Evolutionary conservation across 2,329 filamentous ascomycete species (phyloP), one percentile per base, ranked within the genome.

Genomic region (Colletotrichum tropicicola): DNA sequence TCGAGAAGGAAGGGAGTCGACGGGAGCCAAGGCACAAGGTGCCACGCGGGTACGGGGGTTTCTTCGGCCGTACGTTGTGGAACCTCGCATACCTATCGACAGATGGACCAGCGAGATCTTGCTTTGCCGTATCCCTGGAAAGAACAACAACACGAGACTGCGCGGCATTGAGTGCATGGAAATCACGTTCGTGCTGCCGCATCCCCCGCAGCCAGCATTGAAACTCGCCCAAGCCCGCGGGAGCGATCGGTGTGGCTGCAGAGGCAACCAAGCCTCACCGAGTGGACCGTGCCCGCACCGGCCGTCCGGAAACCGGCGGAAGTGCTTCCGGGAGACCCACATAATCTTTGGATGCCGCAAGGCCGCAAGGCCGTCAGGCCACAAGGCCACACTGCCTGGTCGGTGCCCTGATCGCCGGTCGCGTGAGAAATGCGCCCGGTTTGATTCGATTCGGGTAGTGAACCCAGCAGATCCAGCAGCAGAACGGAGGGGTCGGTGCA

Each of bases 231-330:
- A 41, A 41, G 37, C 37, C 10, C 6, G 13, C 13, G n/a, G 35
- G 35, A 25, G 58, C 32, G 43, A 5, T 21, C 52, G 44, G 44
- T 57, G 55, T 64, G 47, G 17, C 28, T 25, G n/a, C 37, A 32
- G 28, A 27, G 19, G 28, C 28, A 41, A 21, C 27, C 12, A 57
- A 15, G 32, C 48, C 44, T 48, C 48, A 64, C 61, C 61, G 56
- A 65, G 56, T 61, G 57, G 61, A 44, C 45, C 56, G 25, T 37
- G 57, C 35, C 57, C 45, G 35, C 43, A 44, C 61, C 61, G 61
- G 57, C 49, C 7, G 28, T 65, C 61, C 61, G 61, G 61, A 49
- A 61, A 39, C 48, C 49, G 61, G 61, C 61, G 56, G 56, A 49
- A 49, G 32, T 28, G 57, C n/a, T 61, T 61, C 61, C 61, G 56